Evolutionary conservation across 2,329 filamentous ascomycete genomes (phyloP).

Genomic region (Pezicula carpinea): DNA sequence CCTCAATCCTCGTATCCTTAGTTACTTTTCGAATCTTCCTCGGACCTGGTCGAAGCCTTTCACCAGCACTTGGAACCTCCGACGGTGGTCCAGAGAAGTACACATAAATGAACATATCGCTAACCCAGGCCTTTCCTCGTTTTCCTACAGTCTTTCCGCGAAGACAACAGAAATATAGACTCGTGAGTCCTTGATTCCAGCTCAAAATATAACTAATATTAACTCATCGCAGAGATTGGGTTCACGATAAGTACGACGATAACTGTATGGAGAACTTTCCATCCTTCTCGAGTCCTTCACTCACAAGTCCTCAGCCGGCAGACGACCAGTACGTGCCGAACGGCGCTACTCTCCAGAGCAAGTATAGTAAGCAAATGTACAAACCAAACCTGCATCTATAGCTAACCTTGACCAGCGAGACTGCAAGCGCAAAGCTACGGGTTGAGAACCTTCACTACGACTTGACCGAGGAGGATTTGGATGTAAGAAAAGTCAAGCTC

Average conservation of each 20-base stretch:
- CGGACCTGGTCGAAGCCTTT: constrained; percentile 23
- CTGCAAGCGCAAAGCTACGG: constrained; percentile 64
- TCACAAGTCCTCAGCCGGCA: constrained; percentile 22
- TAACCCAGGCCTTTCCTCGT: constrained; percentile 38
- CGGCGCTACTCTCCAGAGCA: constrained; percentile 27
- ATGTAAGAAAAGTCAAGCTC: constrained; percentile 45
- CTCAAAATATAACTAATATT: constrained; percentile 2
- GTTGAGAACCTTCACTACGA: constrained; percentile 94
- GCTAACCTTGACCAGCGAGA: constrained; percentile 33
- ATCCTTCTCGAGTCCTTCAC: constrained; percentile 7
- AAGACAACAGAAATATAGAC: constrained; percentile 62
- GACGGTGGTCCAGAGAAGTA: constrained; percentile 30
- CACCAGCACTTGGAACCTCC: constrained; percentile 27
- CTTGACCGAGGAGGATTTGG: constrained; percentile 76
- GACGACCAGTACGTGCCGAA: constrained; percentile 19
- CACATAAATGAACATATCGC: constrained; percentile 38
- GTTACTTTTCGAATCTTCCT: constrained; percentile 30
- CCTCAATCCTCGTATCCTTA: constrained; percentile 28
- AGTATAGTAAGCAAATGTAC: constrained; percentile 19
- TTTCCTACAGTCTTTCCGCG: constrained; percentile 54
- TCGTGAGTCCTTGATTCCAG: constrained; percentile 44
- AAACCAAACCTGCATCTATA: not conserved
- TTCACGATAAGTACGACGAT: constrained; percentile 85
- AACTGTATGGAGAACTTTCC: constrained; percentile 41
- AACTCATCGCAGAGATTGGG: constrained; percentile 67